Base-by-base conservation (phyloP, 2,329 filamentous ascomycete genomes). In the Nemania sp. region DNA sequence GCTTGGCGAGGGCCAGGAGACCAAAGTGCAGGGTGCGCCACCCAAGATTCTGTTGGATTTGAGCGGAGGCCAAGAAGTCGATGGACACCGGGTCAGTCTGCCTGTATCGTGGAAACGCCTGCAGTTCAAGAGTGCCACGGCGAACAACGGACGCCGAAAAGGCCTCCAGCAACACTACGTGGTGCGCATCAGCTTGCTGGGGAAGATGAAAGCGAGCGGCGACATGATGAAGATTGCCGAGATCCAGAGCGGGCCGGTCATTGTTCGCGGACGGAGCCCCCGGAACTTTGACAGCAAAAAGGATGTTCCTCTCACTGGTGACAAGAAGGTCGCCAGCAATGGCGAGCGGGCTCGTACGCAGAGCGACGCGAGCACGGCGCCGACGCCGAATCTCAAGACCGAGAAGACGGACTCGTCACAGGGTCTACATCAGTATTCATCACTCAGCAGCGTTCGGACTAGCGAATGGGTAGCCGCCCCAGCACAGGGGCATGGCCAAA, bases 161-260 rank as follows among this genome's bases (percentile, higher is more conserved):
- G 94, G 96, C 65, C 79, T 97, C 48, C 94, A 98, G 73, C 94
- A 98, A 75, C 93, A 97, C 74, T 98, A 97, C 73, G 84, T 96
- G 1, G 90, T 98, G 49, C 88, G 91, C 62, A 87, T 98, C 60
- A 92, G 89, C 74, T 83, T 97, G 10, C 79, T 95, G 39, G 92
- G 90, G 18, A 94, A 90, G 54, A 79, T 91, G n/a, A 80, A 83
- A 54, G 77, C 77, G 1, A 80, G 76, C 40, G 84, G 90, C 0
- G 92, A 90, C 11, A 85, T 87, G 21, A 80, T 89, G 57, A 85
- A 84, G 64, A 87, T 98, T 64, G 91, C 91, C 64, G 92, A 97
- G 74, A 89, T 96, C 13, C 89, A 90, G 67, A 97, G 92, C 1
- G 92, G 92, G 0, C 90, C 94, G n/a, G 92, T 98, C 59, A 97